Conservation (phyloP, 2,329 filamentous ascomycete species). For the Diaporthe nobilis region DNA sequence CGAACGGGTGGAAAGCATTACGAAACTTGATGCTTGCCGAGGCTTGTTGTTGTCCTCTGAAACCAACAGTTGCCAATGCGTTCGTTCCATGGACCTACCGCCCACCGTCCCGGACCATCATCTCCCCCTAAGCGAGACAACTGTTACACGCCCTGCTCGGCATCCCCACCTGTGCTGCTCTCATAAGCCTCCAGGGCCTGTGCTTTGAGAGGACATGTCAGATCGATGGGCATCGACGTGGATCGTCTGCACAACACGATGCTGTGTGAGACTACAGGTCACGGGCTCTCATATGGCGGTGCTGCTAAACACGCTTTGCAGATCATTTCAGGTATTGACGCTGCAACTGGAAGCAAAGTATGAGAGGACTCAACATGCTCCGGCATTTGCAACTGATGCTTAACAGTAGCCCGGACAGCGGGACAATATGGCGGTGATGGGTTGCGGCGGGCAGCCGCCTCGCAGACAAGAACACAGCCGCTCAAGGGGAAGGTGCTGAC, state of each 20-base stretch:
- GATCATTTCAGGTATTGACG: not conserved
- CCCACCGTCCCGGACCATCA: slow-evolving; percentile 1
- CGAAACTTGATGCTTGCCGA: not conserved
- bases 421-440: not conserved
- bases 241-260: slow-evolving; percentile 15
- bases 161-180: not conserved
- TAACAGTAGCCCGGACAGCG: not conserved
- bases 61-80: not conserved
- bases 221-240: not conserved
- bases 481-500: not conserved
- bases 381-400: not conserved
- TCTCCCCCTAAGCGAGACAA: slow-evolving; percentile 26
- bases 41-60: not conserved
- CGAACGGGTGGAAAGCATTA: slow-evolving; percentile 7
- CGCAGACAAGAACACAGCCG: not conserved
- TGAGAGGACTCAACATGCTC: not conserved
- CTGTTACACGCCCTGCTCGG: slow-evolving; percentile 18
- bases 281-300: not conserved
- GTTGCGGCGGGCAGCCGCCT: not conserved
- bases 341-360: not conserved
- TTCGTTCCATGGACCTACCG: not conserved
- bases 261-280: not conserved
- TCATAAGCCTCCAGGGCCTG: not conserved
- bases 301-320: not conserved
- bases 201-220: not conserved